Evolutionary conservation across 1,284 basidiomycete genomes (phyloP), one percentile per base, ranked within the genome.

Genomic region (Cerioporus squamosus): DNA sequence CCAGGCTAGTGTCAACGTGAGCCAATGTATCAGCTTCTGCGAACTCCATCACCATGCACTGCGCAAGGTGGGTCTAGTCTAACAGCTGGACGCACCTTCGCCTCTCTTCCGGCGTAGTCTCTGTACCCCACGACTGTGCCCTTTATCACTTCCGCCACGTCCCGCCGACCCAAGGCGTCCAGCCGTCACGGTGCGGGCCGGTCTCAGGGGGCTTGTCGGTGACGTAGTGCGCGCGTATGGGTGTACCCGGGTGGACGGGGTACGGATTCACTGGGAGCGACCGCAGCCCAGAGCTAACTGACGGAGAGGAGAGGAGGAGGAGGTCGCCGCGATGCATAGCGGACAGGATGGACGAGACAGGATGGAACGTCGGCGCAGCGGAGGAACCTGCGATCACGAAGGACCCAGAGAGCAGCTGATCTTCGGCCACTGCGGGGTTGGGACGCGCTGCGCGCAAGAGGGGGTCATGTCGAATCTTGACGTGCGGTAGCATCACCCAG

Each of bases 191-290:
- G n/a, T 69, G 67, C 5, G 58, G 22, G 6, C 61, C 62, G 2
- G 45, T 17, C 20, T 52, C 22, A 2, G 76, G 82, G 63, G 72
- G 73, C 38, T 71, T 70, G 57, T 81, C 75, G 9, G 74, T 72
- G 53, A 89, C 83, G 57, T 86, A 83, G 62, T 87, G 85, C 6
- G 83, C 82, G 14, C 77, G 78, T 17, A 91, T 76, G 2, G 73
- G 62, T 1, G 83, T 79, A 18, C 79, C 80, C 3, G 76, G 72
- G 0, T 78, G 79, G 2, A 79, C 81, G 0, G 89, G 88, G 68
- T 90, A 91, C 1, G 86, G 88, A 15, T 85, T 88, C 20, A 91
- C 75, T 1, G 88, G 87, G 0, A 91, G 78, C 0, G 85, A 77
- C 14, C 75, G 74, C 17, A 81, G 53, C 1, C 58, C 53, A 15